Evolutionary conservation across 331 rosid genomes (phyloP).

Genomic region (Spiraea crenata): DNA sequence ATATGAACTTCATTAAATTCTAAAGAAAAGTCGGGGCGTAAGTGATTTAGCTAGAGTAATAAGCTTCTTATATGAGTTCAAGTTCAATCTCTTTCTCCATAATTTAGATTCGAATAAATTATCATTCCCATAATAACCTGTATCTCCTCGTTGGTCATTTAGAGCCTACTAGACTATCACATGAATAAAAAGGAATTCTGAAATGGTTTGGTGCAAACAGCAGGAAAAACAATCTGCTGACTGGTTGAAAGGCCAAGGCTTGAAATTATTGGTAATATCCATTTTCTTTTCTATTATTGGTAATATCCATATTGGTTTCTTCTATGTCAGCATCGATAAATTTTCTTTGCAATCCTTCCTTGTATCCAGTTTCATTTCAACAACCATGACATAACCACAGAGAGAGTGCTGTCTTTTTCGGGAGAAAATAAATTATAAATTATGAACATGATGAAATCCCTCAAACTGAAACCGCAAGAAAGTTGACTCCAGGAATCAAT

Average conservation of each 20-base stretch:
- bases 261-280: slow-evolving; percentile 16
- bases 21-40: too few relatives aligned
- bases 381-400: slow-evolving; percentile 23
- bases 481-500: neutral
- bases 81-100: too few relatives aligned
- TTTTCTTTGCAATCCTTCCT: slow-evolving; percentile 1
- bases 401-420: slow-evolving; percentile 19
- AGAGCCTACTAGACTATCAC: too few relatives aligned
- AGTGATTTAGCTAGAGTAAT: too few relatives aligned
- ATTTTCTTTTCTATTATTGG: neutral
- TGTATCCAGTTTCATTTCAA: slow-evolving; percentile 3
- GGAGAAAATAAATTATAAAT: neutral
- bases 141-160: too few relatives aligned
- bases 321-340: slow-evolving; percentile 26
- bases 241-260: slow-evolving; percentile 34
- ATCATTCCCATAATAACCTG: too few relatives aligned
- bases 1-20: too few relatives aligned
- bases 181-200: too few relatives aligned
- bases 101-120: too few relatives aligned
- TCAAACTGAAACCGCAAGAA: slow-evolving; percentile 5
- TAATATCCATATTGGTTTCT: too few relatives aligned
- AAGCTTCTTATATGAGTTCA: too few relatives aligned
- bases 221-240: neutral
- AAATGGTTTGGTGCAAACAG: neutral
- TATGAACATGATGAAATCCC: neutral